These are phyloP conservation scores for Trichoderma reesei DNA, from an alignment of 495 filamentous ascomycete species.

Conservation along the genomic window DNA sequence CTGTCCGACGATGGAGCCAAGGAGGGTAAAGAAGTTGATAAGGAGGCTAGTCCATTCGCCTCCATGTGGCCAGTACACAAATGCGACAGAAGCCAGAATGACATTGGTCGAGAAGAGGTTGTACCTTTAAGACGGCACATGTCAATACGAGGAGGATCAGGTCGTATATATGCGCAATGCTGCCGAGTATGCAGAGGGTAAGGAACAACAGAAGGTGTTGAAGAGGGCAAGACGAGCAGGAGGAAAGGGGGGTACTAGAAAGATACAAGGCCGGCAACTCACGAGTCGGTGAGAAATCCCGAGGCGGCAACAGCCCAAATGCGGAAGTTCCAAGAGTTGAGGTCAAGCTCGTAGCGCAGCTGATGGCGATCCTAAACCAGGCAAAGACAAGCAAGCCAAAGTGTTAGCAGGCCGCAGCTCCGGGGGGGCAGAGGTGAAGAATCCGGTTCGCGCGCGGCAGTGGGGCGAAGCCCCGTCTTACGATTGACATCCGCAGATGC, in stretches of 20 bases:
- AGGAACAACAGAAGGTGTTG: neutral
- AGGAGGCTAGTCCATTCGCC: constrained; percentile 22
- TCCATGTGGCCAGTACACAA: constrained; percentile 47
- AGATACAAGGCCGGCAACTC: constrained; percentile 22
- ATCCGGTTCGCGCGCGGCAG: neutral
- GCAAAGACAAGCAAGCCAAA: no score
- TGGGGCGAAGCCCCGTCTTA: neutral
- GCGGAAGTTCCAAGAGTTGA: constrained; percentile 31
- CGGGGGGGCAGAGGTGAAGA: neutral
- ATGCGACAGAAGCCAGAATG: constrained; percentile 50
- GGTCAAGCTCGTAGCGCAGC: constrained; percentile 27
- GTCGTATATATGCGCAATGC: neutral
- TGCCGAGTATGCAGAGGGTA: no score
- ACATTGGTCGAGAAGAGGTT: constrained; percentile 60
- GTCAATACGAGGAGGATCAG: neutral
- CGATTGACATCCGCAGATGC: neutral
- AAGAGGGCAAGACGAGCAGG: constrained; percentile 16
- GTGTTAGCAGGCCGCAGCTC: neutral
- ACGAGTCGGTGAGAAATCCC: constrained; percentile 61
- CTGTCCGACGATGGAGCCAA: constrained; percentile 58
- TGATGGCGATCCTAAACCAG: constrained; percentile 24
- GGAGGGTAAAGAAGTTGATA: constrained; percentile 53
- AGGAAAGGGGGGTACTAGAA: constrained; percentile 17
- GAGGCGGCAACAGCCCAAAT: constrained; percentile 50
- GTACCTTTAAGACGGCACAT: constrained; percentile 16